phyloP scores from a whole-genome alignment of 768 basidiomycete species.

The Termitomyces sp. region DNA sequence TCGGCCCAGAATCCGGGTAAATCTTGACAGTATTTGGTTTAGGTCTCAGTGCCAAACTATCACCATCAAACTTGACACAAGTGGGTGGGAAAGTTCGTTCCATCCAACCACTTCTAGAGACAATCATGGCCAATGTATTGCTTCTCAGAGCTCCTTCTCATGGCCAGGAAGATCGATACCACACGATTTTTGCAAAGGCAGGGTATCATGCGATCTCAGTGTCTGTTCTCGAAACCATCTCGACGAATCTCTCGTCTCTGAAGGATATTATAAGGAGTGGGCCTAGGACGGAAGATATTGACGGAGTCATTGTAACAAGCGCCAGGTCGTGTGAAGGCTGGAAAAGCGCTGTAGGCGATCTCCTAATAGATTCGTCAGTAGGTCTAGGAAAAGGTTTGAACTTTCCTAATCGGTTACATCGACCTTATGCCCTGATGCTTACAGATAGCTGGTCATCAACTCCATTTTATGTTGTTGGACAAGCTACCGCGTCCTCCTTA shows the following conservation, averaged over 20 bases:
- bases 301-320: slow-evolving; percentile 76
- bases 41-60: slow-evolving; percentile 4
- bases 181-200: slow-evolving; percentile 35
- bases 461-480: slow-evolving; percentile 80
- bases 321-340: slow-evolving; percentile 74
- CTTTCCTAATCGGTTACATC: neutral
- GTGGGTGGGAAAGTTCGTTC: neutral
- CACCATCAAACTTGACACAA: neutral
- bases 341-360: slow-evolving; percentile 33
- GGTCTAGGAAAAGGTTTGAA: slow-evolving; percentile 12
- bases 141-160: slow-evolving; percentile 37
- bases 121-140: slow-evolving; percentile 32
- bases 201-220: slow-evolving; percentile 56
- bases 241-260: slow-evolving; percentile 45
- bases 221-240: slow-evolving; percentile 65
- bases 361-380: slow-evolving; percentile 2
- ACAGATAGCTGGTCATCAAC: slow-evolving; percentile 45
- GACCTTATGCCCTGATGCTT: slow-evolving; percentile 4
- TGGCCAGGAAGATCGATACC: slow-evolving; percentile 53
- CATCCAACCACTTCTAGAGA: neutral
- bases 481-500: slow-evolving; percentile 51
- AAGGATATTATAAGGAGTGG: slow-evolving; percentile 33
- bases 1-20: neutral
- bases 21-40: slow-evolving; percentile 4
- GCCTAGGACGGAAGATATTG: slow-evolving; percentile 25